Evolutionary conservation across 2,329 filamentous ascomycete species (phyloP), one percentile per base, ranked within the genome.

Genomic region (Claviceps paspali): DNA sequence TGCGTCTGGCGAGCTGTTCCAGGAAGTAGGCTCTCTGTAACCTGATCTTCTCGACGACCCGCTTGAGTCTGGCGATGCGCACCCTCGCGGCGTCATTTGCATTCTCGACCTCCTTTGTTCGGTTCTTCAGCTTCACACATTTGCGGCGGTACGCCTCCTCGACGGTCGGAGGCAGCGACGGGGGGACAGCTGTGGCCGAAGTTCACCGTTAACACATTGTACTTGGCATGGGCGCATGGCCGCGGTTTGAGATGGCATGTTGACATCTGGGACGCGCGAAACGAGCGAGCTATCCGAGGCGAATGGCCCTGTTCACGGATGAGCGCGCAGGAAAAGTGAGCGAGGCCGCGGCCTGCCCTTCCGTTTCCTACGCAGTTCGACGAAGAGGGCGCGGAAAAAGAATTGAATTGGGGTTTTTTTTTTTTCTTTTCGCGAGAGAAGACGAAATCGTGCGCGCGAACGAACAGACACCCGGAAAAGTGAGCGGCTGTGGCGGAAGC

Each of bases 141-240:
- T 98, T 96, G 46, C 84, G 76, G 51, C 91, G 86, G 62, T 96
- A 98, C 35, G 88, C 87, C 56, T 88, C 81, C 61, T 98, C 88
- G 44, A 96, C 86, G 12, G 86, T 93, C 12, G 91, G 88, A 15
- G 88, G 85, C 4, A 81, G 66, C 29, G 73, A 61, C 12, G 75
- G 73, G 22, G 73, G 73, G 38, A 73, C 64, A 43, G 63, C 62
- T 42, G 51, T 42, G 51, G 48, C 46, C 56, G 40, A 38, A 48
- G 43, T 19, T 19, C 6, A 3, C 10, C 22, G 51, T 64, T 54
- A 61, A 56, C 37, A 49, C 47, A 43, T 53, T 58, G 42, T 52
- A 50, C 47, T 65, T 59, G n/a, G n/a, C n/a, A n/a, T 48, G 55
- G 42, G 38, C 56, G 49, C 55, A 57, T 59, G 40, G 34, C 43